phyloP scores from a whole-genome alignment of 768 basidiomycete genomes.

The Tylopilus balloui region DNA sequence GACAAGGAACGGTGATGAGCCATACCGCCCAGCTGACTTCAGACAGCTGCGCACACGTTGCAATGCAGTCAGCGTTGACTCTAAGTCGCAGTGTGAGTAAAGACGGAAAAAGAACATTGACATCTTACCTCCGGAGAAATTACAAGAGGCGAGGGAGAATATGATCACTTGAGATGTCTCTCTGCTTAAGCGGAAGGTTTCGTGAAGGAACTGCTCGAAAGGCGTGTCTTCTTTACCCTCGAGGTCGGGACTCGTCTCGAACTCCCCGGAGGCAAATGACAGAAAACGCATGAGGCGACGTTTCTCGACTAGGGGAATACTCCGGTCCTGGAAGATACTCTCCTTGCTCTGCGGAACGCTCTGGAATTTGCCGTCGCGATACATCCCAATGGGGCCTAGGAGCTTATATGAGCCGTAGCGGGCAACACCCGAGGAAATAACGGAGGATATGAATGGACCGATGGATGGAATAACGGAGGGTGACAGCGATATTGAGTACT shows the following conservation, averaged over 20 bases:
- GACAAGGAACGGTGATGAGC: slow-evolving; percentile 84
- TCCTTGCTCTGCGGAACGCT: slow-evolving; percentile 88
- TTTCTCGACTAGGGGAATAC: slow-evolving; percentile 77
- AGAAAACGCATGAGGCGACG: slow-evolving; percentile 89
- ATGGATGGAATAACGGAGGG: slow-evolving; percentile 77
- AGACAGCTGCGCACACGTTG: slow-evolving; percentile 70
- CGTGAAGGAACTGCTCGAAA: slow-evolving; percentile 61
- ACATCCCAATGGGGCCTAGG: slow-evolving; percentile 65
- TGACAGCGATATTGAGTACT: slow-evolving; percentile 82
- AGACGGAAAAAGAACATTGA: not conserved
- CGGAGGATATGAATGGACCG: slow-evolving; percentile 72
- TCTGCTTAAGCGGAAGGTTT: slow-evolving; percentile 57
- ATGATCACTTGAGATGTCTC: slow-evolving; percentile 58
- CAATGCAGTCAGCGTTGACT: slow-evolving; percentile 62
- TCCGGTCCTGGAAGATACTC: slow-evolving; percentile 84
- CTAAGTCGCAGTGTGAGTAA: slow-evolving; percentile 36
- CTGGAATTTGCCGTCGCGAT: slow-evolving; percentile 45
- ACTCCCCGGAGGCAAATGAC: slow-evolving; percentile 72
- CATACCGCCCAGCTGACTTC: slow-evolving; percentile 79
- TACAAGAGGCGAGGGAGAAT: slow-evolving; percentile 75
- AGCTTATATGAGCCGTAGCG: slow-evolving; percentile 90
- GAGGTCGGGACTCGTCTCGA: slow-evolving; percentile 59
- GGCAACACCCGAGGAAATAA: slow-evolving; percentile 79
- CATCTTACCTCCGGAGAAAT: slow-evolving; percentile 48
- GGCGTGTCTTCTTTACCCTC: slow-evolving; percentile 50